Percentiles rank a stretch among this genome's conserved stretches.
These are phyloP conservation scores for Microbotryum intermedium DNA, from an alignment of 1,284 basidiomycete species.

Conservation along the genomic window DNA sequence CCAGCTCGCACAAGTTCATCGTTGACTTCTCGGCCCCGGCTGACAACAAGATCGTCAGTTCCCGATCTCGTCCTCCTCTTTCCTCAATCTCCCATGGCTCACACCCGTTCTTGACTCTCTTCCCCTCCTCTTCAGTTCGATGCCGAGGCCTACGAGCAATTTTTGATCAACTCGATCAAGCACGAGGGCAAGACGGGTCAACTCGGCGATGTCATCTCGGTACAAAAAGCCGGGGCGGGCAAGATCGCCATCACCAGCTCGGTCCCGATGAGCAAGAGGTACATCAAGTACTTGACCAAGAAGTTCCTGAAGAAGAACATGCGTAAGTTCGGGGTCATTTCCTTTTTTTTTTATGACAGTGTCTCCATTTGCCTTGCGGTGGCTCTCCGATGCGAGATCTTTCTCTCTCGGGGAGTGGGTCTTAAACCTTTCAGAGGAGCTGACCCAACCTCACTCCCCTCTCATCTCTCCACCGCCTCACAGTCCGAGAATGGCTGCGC, in stretches of 20 bases:
- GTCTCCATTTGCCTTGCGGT: too few relatives aligned
- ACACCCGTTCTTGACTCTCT: not conserved
- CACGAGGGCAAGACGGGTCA: slow-evolving; percentile 42
- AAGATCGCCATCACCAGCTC: slow-evolving; percentile 40
- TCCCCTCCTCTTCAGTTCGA: slow-evolving; percentile 32
- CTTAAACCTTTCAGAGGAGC: too few relatives aligned
- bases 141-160: slow-evolving; percentile 41
- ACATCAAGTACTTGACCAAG: slow-evolving; percentile 43
- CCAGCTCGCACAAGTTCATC: slow-evolving; percentile 31
- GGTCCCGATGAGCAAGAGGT: slow-evolving; percentile 40
- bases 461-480: slow-evolving; percentile 12
- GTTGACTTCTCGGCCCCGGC: slow-evolving; percentile 42
- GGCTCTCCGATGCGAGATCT: too few relatives aligned
- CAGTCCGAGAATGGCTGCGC: slow-evolving; percentile 40
- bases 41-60: slow-evolving; percentile 38
- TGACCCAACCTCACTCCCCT: not conserved
- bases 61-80: not conserved
- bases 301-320: slow-evolving; percentile 34
- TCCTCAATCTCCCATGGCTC: not conserved
- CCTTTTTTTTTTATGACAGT: too few relatives aligned
- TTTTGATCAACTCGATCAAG: slow-evolving; percentile 43
- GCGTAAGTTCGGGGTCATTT: slow-evolving; percentile 32
- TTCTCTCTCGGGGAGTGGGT: too few relatives aligned
- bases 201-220: slow-evolving; percentile 39
- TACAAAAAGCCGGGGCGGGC: slow-evolving; percentile 37